Percentiles rank a stretch among this genome's conserved stretches.
Evolutionary conservation across 1,284 basidiomycete species (phyloP).

Genomic region (Phaffia rhodozyma): DNA sequence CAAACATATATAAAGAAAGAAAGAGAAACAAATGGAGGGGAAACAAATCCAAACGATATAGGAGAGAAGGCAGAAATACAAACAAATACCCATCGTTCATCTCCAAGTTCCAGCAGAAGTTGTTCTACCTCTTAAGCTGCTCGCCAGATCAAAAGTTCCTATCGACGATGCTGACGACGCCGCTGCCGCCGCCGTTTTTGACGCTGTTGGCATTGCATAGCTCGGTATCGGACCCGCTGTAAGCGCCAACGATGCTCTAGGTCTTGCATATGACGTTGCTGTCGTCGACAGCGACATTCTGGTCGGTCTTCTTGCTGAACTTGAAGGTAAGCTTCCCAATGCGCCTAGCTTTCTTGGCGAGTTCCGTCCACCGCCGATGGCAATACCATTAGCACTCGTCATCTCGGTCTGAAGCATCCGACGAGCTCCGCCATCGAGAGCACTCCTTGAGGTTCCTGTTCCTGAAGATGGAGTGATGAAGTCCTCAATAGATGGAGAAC

Average conservation of each 20-base stretch:
- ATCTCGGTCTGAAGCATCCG: neutral
- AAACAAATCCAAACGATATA: neutral
- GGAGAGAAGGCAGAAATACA: neutral
- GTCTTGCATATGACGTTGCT: neutral
- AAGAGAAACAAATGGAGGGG: neutral
- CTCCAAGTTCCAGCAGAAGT: neutral
- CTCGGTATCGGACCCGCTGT: neutral
- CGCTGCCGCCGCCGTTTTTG: slow-evolving; percentile 3
- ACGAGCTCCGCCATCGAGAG: slow-evolving; percentile 6
- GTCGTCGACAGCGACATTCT: neutral
- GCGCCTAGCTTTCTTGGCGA: neutral
- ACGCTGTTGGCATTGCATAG: slow-evolving; percentile 4
- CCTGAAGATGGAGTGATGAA: neutral
- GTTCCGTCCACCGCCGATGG: neutral
- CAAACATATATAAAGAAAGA: no score
- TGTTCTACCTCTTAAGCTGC: neutral
- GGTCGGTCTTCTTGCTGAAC: neutral
- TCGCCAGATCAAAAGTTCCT: neutral
- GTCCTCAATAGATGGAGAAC: neutral
- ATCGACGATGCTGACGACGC: neutral
- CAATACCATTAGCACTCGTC: neutral
- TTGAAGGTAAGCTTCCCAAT: neutral
- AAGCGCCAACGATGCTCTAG: neutral
- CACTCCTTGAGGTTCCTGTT: neutral
- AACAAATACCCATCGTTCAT: neutral